These are phyloP conservation scores for Mortierella sp. DNA, from an alignment of 371 early-diverging fungal genomes.

Conservation along the genomic window DNA sequence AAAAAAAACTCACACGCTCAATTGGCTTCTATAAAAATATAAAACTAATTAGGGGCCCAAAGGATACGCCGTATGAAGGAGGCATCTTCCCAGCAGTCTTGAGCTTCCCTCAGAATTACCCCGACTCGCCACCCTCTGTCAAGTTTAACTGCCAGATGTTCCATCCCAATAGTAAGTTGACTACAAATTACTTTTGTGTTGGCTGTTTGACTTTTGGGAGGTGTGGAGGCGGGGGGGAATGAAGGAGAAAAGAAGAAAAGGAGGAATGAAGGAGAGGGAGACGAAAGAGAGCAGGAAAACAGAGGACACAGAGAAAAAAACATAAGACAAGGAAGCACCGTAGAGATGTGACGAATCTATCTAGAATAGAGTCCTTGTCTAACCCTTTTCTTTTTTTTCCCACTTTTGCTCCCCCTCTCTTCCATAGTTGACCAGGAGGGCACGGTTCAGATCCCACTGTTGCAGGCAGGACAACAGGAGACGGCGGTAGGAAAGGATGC, in stretches of 20 bases:
- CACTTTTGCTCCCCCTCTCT: background rate
- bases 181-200: too few relatives aligned
- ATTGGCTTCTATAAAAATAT: background rate
- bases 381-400: background rate
- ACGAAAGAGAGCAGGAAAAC: background rate
- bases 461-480: constrained; percentile 99
- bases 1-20: constrained; percentile 6
- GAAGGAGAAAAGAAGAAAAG: background rate
- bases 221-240: background rate
- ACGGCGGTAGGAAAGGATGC: constrained; percentile 90
- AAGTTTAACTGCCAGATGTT: constrained; percentile 92
- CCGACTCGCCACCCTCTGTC: constrained; percentile 93
- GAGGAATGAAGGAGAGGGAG: background rate
- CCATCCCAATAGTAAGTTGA: constrained; percentile 91
- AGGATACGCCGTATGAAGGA: constrained; percentile 94
- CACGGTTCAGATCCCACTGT: constrained; percentile 98
- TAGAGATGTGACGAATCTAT: too few relatives aligned
- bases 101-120: constrained; percentile 94
- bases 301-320: background rate
- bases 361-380: background rate
- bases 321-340: background rate
- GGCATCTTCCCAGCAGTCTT: constrained; percentile 90
- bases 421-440: constrained; percentile 93
- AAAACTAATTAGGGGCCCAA: constrained; percentile 80
- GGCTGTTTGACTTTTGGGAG: background rate